These are phyloP conservation scores for Anacardium occidentale DNA, from an alignment of 345 rosid species.

Conservation along the genomic window DNA sequence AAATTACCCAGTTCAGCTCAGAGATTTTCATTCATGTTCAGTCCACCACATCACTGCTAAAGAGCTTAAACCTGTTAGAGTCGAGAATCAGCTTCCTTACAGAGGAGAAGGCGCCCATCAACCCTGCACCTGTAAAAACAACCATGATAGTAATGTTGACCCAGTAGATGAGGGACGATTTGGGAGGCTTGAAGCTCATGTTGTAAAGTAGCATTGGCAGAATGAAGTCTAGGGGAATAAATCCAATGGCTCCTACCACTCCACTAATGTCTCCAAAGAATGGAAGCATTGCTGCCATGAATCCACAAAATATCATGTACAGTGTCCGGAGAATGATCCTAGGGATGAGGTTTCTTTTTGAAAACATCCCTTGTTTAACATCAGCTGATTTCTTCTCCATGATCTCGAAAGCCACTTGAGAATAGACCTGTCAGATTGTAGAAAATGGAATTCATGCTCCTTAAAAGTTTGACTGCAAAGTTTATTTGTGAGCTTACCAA, in stretches of 20 bases:
- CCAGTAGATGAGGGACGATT: constrained; percentile 58
- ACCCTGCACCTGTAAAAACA: constrained; percentile 65
- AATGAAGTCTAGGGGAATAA: constrained; percentile 88
- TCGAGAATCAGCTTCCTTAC: constrained; percentile 78
- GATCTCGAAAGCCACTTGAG: constrained; percentile 97
- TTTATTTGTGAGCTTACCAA: constrained; percentile 46
- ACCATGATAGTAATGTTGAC: constrained; percentile 65
- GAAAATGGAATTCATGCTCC: not conserved
- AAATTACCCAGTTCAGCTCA: too few species aligned
- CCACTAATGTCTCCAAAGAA: constrained; percentile 91
- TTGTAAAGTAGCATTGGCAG: constrained; percentile 97
- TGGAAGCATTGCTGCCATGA: constrained; percentile 93
- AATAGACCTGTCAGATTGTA: constrained; percentile 65
- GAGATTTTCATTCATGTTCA: constrained; percentile 11
- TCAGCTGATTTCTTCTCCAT: constrained; percentile 86
- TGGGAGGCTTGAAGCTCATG: constrained; percentile 71
- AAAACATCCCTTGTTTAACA: constrained; percentile 75
- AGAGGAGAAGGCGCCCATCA: constrained; percentile 85
- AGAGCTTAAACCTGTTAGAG: constrained; percentile 79
- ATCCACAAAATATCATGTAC: constrained; percentile 78
- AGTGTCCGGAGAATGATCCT: constrained; percentile 65
- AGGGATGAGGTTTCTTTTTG: constrained; percentile 74
- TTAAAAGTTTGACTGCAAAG: not conserved
- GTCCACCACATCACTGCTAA: constrained; percentile 75
- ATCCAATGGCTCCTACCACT: constrained; percentile 86